Conservation (phyloP, 176 grass and related monocot genomes). For the Lolium rigidum region DNA sequence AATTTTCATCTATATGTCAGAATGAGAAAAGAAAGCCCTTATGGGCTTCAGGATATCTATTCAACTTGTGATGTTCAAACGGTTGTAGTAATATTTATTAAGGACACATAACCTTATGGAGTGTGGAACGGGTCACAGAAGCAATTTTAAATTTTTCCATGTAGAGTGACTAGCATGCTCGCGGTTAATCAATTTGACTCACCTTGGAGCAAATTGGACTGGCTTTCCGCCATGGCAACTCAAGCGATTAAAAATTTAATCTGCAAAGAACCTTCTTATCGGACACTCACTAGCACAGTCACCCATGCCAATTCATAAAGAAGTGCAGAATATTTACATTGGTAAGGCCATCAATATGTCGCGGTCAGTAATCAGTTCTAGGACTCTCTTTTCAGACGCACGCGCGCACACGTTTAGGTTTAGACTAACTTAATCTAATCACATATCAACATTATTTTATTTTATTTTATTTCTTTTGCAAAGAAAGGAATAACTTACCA, state of each 20-base stretch:
- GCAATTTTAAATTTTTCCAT: not conserved
- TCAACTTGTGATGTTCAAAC: slow-evolving; percentile 22
- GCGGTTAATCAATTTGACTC: too few species aligned
- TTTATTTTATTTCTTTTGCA: not conserved
- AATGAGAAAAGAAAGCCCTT: not conserved
- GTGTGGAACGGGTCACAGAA: slow-evolving; percentile 21
- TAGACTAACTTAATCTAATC: slow-evolving; percentile 24
- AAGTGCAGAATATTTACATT: slow-evolving; percentile 13
- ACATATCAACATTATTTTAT: slow-evolving; percentile 25
- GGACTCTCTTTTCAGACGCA: not conserved
- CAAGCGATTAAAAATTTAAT: slow-evolving; percentile 43
- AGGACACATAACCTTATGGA: slow-evolving; percentile 21
- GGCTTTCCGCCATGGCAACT: slow-evolving; percentile 47
- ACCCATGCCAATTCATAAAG: slow-evolving; percentile 40
- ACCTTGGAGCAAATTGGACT: slow-evolving; percentile 43
- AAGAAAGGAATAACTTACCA: slow-evolving; percentile 17
- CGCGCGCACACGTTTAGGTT: not conserved
- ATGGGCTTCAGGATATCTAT: not conserved
- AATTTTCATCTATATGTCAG: not conserved
- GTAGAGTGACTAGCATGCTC: slow-evolving; percentile 23
- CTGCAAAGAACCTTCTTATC: too few species aligned
- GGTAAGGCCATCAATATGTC: slow-evolving; percentile 33
- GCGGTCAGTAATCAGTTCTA: not conserved
- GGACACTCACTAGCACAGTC: slow-evolving; percentile 37
- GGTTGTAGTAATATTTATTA: slow-evolving; percentile 38